Evolutionary conservation across 179 eudicot species (phyloP).

Genomic region (Beta corolliflora): DNA sequence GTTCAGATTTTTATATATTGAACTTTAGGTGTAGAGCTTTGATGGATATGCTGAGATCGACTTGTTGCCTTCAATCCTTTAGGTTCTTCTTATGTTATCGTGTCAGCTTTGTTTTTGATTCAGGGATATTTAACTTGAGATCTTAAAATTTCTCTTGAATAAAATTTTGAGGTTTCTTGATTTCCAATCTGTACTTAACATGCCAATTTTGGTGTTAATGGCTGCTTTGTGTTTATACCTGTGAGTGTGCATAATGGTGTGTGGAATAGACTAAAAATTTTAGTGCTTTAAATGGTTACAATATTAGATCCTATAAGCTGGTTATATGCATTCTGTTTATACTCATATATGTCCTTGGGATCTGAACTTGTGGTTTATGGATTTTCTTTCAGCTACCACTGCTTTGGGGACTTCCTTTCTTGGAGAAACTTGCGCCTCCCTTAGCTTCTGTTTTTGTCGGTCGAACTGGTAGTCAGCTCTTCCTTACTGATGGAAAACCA

Average conservation of each 20-base stretch:
- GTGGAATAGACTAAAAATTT: neutral
- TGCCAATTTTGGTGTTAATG: neutral
- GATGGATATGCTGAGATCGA: neutral
- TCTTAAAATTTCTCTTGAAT: neutral
- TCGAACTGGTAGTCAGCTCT: slow-evolving; percentile 91
- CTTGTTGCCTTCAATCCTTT: neutral
- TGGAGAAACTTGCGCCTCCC: slow-evolving; percentile 91
- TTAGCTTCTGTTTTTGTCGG: slow-evolving; percentile 81
- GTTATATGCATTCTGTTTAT: neutral
- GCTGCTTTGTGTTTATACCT: neutral
- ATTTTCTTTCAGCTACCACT: slow-evolving; percentile 70
- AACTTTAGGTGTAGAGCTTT: neutral
- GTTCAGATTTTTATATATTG: neutral
- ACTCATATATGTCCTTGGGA: neutral
- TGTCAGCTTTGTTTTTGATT: neutral
- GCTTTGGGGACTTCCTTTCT: slow-evolving; percentile 76
- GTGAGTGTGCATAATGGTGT: neutral
- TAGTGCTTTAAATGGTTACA: neutral
- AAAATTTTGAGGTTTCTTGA: neutral
- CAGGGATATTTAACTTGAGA: neutral
- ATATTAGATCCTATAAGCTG: neutral
- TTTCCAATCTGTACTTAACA: neutral
- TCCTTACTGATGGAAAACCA: slow-evolving; percentile 92
- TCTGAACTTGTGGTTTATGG: slow-evolving; percentile 22
- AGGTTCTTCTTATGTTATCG: neutral